Conservation (phyloP, 768 basidiomycete genomes). For the Naganishia friedmannii region DNA sequence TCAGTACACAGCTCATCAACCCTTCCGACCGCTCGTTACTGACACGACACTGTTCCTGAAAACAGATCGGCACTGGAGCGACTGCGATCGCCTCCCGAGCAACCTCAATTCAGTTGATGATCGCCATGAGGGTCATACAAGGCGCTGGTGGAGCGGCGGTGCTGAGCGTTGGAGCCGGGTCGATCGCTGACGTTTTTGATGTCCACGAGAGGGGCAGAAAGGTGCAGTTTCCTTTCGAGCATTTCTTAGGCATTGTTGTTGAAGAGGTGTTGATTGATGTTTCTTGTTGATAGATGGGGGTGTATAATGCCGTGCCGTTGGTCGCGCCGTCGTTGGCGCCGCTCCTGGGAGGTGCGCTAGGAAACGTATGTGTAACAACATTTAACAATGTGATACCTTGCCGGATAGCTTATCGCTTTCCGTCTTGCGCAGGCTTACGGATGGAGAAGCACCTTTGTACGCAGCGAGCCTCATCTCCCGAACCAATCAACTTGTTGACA, state of each 20-base stretch:
- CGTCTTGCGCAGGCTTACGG: no score
- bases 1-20: no score
- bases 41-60: no score
- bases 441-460: no score
- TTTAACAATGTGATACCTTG: no score
- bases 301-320: slow-evolving; percentile 74
- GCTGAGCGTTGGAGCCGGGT: slow-evolving; percentile 48
- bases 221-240: no score
- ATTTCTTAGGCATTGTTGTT: no score
- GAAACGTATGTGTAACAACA: slow-evolving; percentile 56
- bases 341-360: slow-evolving; percentile 79
- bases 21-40: no score
- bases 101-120: slow-evolving; percentile 44
- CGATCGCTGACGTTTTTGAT: slow-evolving; percentile 51
- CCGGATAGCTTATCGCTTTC: no score
- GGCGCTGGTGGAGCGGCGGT: slow-evolving; percentile 48
- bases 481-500: no score
- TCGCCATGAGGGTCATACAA: slow-evolving; percentile 45
- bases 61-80: no score
- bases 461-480: no score
- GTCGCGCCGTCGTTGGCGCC: slow-evolving; percentile 58
- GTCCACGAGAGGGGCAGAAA: slow-evolving; percentile 39
- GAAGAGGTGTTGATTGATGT: background rate
- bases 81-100: slow-evolving; percentile 41
- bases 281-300: slow-evolving; percentile 59